These are phyloP conservation scores for Phytophthora sojae DNA, from an alignment of 352 stramenopile species.

Conservation along the genomic window DNA sequence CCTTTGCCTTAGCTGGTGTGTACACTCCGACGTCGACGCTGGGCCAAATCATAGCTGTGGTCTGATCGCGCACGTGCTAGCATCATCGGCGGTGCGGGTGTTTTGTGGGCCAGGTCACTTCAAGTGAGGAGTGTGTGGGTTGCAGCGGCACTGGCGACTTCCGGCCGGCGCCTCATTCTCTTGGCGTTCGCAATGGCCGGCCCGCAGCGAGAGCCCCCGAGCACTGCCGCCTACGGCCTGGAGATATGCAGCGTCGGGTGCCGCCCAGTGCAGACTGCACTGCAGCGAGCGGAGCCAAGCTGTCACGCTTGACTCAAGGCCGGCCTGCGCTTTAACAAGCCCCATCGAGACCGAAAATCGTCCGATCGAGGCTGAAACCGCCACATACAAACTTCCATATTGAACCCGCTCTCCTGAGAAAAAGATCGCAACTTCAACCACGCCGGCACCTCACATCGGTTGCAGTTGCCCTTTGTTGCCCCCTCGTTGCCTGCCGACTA, in stretches of 20 bases:
- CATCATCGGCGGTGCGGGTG: no score
- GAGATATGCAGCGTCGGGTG: no score
- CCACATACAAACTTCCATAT: slow-evolving; percentile 26
- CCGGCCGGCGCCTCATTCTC: not conserved
- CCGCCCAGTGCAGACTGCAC: no score
- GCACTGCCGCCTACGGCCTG: no score
- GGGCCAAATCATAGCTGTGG: not conserved
- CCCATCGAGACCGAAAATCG: slow-evolving; percentile 15
- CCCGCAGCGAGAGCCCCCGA: not conserved
- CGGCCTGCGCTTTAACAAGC: not conserved
- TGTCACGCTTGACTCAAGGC: slow-evolving; percentile 2
- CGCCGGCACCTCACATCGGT: slow-evolving; percentile 1
- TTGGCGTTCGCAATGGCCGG: not conserved
- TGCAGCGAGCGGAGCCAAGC: not conserved
- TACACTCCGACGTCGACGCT: not conserved
- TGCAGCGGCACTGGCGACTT: not conserved
- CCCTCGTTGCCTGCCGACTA: slow-evolving; percentile 1
- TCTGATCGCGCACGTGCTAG: not conserved
- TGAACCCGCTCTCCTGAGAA: slow-evolving; percentile 36
- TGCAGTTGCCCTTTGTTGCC: slow-evolving; percentile 5
- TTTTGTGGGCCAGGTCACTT: not conserved
- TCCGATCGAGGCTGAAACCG: slow-evolving; percentile 22
- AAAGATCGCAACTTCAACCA: slow-evolving; percentile 40
- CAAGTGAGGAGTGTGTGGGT: not conserved
- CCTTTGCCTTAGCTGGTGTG: not conserved